Evolutionary conservation across 371 early-diverging fungal genomes (phyloP).

Genomic region (Rhizopus sp.): DNA sequence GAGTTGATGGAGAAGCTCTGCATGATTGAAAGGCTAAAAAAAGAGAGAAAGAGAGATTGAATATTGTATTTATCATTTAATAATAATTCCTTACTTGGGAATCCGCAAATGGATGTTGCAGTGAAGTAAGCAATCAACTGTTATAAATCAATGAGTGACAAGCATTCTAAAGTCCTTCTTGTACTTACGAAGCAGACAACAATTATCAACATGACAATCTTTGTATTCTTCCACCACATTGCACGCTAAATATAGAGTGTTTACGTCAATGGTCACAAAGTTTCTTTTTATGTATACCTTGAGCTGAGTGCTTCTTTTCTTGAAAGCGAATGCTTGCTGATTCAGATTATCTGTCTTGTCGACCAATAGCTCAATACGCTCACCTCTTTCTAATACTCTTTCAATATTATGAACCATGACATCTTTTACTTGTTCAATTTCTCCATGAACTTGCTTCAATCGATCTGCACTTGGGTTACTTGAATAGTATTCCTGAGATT

Average conservation of each 20-base stretch:
- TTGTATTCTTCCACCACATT: conserved; percentile 95
- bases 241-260: conserved; percentile 47
- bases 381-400: conserved; percentile 89
- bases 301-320: conserved; percentile 85
- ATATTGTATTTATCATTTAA: not conserved
- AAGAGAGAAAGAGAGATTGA: not conserved
- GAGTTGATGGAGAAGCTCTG: conserved; percentile 12
- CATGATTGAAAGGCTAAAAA: conserved; percentile 31
- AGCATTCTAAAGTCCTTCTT: not conserved
- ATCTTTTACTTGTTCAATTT: conserved; percentile 92
- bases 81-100: conserved; percentile 53
- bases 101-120: conserved; percentile 75
- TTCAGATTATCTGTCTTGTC: conserved; percentile 90
- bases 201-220: conserved; percentile 73
- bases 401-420: conserved; percentile 96
- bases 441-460: conserved; percentile 82
- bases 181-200: conserved; percentile 67
- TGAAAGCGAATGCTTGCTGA: conserved; percentile 88
- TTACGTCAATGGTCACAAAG: not conserved
- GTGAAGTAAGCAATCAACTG: conserved; percentile 69
- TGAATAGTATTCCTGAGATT: conserved; percentile 63
- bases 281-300: conserved; percentile 46
- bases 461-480: conserved; percentile 75
- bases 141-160: not conserved
- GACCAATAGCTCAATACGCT: conserved; percentile 87